phyloP scores from a whole-genome alignment of 1,139 yeast genomes.

The Blastobotrys illinoisensis region DNA sequence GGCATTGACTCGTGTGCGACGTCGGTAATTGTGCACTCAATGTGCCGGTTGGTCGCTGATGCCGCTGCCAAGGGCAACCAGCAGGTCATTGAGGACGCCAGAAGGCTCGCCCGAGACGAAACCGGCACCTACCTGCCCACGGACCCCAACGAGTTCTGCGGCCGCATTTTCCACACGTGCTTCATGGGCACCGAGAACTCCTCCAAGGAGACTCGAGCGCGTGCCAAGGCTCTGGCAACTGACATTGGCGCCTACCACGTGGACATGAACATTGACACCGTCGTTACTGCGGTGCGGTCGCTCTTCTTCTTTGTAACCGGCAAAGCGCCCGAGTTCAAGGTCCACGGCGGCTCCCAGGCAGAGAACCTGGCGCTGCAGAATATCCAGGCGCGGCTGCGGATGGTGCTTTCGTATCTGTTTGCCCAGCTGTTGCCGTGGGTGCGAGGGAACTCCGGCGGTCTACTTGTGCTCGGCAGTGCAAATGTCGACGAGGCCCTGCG shows the following conservation, averaged over 20 bases:
- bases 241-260: constrained; percentile 85
- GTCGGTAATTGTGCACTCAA: constrained; percentile 85
- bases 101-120: constrained; percentile 49
- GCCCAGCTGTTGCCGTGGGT: constrained; percentile 97
- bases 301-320: constrained; percentile 90
- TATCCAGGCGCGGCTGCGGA: constrained; percentile 90
- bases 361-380: constrained; percentile 93
- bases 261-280: constrained; percentile 83
- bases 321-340: constrained; percentile 76
- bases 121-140: constrained; percentile 55
- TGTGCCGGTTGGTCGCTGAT: constrained; percentile 78
- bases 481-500: constrained; percentile 96
- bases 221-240: constrained; percentile 75
- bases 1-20: constrained; percentile 99
- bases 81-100: constrained; percentile 72
- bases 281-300: constrained; percentile 66
- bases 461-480: constrained; percentile 89
- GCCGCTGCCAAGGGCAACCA: constrained; percentile 61
- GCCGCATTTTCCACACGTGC: constrained; percentile 74
- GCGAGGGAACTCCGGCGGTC: constrained; percentile 66
- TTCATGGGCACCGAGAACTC: constrained; percentile 97
- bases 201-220: constrained; percentile 71
- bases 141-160: constrained; percentile 71
- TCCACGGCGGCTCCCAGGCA: constrained; percentile 87
- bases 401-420: constrained; percentile 89